Base-by-base conservation (phyloP, 352 stramenopile genomes). In the Phytophthora nicotianae region DNA sequence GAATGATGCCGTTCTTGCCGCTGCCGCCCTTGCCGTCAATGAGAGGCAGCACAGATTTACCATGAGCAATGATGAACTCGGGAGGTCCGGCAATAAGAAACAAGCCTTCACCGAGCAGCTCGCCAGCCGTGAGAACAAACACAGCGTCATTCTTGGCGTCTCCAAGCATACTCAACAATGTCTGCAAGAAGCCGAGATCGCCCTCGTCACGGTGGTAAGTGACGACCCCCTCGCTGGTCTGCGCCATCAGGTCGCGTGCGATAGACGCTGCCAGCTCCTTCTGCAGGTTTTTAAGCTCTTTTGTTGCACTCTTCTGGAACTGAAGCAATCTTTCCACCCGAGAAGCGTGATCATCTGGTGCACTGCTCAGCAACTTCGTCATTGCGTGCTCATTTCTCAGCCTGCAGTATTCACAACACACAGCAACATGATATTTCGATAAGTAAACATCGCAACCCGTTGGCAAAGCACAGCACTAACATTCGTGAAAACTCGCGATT, bases 1-100 rank as follows among this genome's bases (percentile, higher is more conserved):
- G 87, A 35, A 94, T 77, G 17, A 91, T 59, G 6, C 83, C 78
- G 51, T 84, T 85, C 62, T 90, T 92, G 43, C 83, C 83, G 29
- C 83, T 81, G 6, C 86, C 86, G 24, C 86, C 84, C 47, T 92
- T 93, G 47, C 74, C 86, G 10, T 86, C 81, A 48, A 95, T 90
- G 11, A 86, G 53, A 4, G 74, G 72, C 29, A 82, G 74, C 35
- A 87, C 70, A 38, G 62, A 69, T 49, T 77, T 84, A 32, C 80
- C 85, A 53, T 91, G 68, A 49, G 72, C 37, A 4, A 67, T 61
- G 23, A 95, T 75, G 49, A 93, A 77, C n/a, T 62, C 70, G 6
- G 67, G 50, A 26, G 83, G 78, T 14, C 86, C 84, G 27, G 78
- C 77, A 19, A 95, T 61, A 24, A 95, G 58, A 43, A 93, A 93